phyloP scores from a whole-genome alignment of 495 filamentous ascomycete species.

The Lasiosphaeria miniovina region DNA sequence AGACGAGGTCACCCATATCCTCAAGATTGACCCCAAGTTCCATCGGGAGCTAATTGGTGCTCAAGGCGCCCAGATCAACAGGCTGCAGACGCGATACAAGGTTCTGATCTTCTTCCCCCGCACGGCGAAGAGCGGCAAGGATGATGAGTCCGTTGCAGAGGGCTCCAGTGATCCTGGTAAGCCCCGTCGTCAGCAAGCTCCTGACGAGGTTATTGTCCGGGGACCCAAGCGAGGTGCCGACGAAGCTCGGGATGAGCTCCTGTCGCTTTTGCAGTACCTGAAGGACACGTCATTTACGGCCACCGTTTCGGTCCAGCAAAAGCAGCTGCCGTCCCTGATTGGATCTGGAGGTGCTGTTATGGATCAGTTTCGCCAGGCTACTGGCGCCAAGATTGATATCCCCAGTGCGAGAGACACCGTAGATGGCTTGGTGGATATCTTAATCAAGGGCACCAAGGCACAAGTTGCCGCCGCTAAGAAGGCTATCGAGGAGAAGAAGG shows the following conservation, averaged over 20 bases:
- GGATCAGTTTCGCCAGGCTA: slow-evolving; percentile 79
- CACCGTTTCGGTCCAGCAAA: slow-evolving; percentile 78
- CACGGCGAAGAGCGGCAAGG: slow-evolving; percentile 55
- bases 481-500: slow-evolving; percentile 76
- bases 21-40: slow-evolving; percentile 84
- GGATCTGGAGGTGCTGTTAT: slow-evolving; percentile 85
- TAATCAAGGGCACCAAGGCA: slow-evolving; percentile 83
- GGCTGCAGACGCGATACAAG: slow-evolving; percentile 82
- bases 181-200: slow-evolving; percentile 66
- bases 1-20: slow-evolving; percentile 77
- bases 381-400: slow-evolving; percentile 85
- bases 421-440: slow-evolving; percentile 73
- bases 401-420: slow-evolving; percentile 61
- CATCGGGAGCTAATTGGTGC: slow-evolving; percentile 90
- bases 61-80: slow-evolving; percentile 85
- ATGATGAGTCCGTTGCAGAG: slow-evolving; percentile 68
- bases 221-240: slow-evolving; percentile 90
- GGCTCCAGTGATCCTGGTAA: slow-evolving; percentile 69
- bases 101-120: slow-evolving; percentile 94
- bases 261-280: slow-evolving; percentile 79
- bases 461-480: slow-evolving; percentile 89
- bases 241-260: slow-evolving; percentile 82
- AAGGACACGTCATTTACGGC: slow-evolving; percentile 77
- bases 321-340: slow-evolving; percentile 84
- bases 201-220: slow-evolving; percentile 87